Evolutionary conservation across 192 early-diverging fungal species (phyloP).

Genomic region (Cetraspora pellucida): DNA sequence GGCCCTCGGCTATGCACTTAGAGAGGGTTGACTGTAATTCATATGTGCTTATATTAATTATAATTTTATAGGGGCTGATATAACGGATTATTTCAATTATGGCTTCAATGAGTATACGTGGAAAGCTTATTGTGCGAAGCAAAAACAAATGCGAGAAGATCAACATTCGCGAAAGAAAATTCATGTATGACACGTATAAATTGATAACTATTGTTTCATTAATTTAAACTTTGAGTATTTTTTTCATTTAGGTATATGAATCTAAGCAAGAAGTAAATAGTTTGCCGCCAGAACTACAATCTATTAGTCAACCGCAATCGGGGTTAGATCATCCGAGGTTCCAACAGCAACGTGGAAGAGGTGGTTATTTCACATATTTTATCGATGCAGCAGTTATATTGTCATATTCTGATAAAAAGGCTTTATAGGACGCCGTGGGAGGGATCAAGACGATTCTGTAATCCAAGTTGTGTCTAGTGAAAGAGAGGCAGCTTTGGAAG

Average conservation of each 20-base stretch:
- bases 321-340: slow-evolving; percentile 21
- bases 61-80: slow-evolving; percentile 73
- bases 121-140: slow-evolving; percentile 92
- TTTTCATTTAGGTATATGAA: slow-evolving; percentile 17
- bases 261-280: slow-evolving; percentile 28
- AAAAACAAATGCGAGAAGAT: slow-evolving; percentile 84
- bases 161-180: slow-evolving; percentile 59
- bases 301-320: slow-evolving; percentile 2
- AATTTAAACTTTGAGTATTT: background rate
- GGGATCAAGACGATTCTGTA: slow-evolving; percentile 38
- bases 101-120: slow-evolving; percentile 97
- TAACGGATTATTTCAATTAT: slow-evolving; percentile 99
- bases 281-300: slow-evolving; percentile 24
- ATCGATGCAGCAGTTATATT: background rate
- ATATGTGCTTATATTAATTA: slow-evolving; percentile 18
- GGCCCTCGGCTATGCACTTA: no score
- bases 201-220: background rate
- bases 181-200: slow-evolving; percentile 26
- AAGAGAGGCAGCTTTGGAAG: slow-evolving; percentile 37
- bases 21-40: no score
- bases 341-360: slow-evolving; percentile 25
- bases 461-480: slow-evolving; percentile 39
- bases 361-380: background rate
- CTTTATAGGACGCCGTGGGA: slow-evolving; percentile 32
- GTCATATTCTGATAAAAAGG: background rate